Evolutionary conservation across 352 stramenopile species (phyloP), one percentile per base, ranked within the genome.

Genomic region (Globisporangium nagaii): DNA sequence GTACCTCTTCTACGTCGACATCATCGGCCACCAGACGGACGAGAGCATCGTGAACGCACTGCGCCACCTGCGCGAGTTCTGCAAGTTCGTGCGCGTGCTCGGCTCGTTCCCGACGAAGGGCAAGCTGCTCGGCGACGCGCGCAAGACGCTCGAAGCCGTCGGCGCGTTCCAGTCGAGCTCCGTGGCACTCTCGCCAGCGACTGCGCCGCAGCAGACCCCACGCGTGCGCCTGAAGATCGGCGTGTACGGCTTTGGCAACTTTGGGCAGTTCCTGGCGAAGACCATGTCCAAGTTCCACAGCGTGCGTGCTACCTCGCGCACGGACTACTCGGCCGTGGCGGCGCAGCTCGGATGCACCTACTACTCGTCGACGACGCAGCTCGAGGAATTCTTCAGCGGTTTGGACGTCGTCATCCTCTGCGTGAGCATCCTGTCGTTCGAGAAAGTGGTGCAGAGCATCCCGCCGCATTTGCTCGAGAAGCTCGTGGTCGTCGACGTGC

Each of bases 241-340:
- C 31, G 90, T 99, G 37, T 88, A 98, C 50, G 96, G 96, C 4
- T 99, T 98, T 64, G 93, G 96, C 36, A 94, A 98, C 63, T 99
- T 99, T 70, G 96, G 96, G 28, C 96, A 98, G 76, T 99, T 99
- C 72, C 90, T 99, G 55, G 88, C 88, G n/a, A 93, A 93, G 75
- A 96, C 85, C 9, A 98, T 98, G 70, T 62, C 79, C 34, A 97
- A 97, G 68, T 85, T 96, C 57, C 88, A 96, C 53, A 68, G 76
- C 1, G 87, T 98, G 36, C 83, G 96, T 5, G 82, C 74, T 6
- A 89, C 75, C 7, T 97, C 88, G 31, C 76, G 94, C 12, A 88
- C 65, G 22, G 90, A 98, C 62, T 98, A 98, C 65, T 72, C 66
- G 13, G 53, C 45, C 15, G 53, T 70, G 2, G 84, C 83, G 1